Evolutionary conservation across 2,329 filamentous ascomycete genomes (phyloP), one percentile per base, ranked within the genome.

Genomic region (Phyllosticta citribraziliensis): DNA sequence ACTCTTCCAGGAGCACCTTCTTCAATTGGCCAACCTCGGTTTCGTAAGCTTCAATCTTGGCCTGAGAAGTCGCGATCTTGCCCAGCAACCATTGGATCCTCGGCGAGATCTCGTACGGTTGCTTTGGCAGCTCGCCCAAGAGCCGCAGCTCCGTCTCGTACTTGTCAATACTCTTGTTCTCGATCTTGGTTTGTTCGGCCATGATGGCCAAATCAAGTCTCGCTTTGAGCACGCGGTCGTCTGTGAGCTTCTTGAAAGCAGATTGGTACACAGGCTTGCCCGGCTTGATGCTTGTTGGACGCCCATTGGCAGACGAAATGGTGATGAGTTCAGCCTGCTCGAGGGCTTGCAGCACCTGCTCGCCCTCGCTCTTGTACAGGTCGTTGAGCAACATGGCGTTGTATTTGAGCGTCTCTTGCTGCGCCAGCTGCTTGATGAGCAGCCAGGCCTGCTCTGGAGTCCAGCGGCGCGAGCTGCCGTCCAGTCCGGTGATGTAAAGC

Each of bases 371-470:
- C 22, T 87, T 84, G 74, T 95, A 96, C 0, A 89, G 82, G 60
- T 88, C 85, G 3, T 86, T 84, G 1, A 96, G 82, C 0, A 97
- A 77, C 2, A 96, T 80, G 69, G 95, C 88, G 73, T 96, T 93
- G 79, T 96, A 97, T 1, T 88, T 83, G 0, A 97, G 79, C 3
- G 74, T 80, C 5, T 87, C 84, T 11, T 84, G 77, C n/a, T 82
- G 73, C 0, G 89, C 87, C 14, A 99, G 84, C 30, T 83, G 79
- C 70, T 89, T 92, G 73, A 97, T 87, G 2, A 99, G 77, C 63
- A 88, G 82, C 94, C 94, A 97, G 0, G 91, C 93, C 76, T 97
- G 94, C 69, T 94, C 87, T 4, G 85, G 79, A 0, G 86, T 89
- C 89, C 91, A 97, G 59, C 83, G 82, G 30, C 82, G 82, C 19